Base-by-base conservation (phyloP, 768 basidiomycete species). In the Chalciporus pseudorubinellus region DNA sequence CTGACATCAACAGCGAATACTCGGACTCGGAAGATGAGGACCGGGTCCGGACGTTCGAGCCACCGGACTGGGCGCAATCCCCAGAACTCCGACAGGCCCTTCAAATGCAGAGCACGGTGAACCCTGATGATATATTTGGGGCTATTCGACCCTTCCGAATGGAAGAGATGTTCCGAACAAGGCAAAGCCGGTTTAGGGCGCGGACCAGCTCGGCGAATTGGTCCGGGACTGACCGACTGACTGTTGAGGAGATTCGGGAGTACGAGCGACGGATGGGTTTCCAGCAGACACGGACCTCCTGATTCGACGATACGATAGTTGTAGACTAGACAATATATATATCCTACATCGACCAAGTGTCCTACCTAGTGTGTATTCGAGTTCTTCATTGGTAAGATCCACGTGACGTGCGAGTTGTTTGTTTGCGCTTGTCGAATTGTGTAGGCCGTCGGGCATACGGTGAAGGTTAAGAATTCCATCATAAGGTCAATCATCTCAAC, bases 1-100 rank as follows among this genome's bases (percentile, higher is more conserved):
- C 95, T 0, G 95, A 98, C 41, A 93, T 97, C 63, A 88, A 93
- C 61, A 93, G 90, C 71, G 95, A 98, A 62, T 98, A 98, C 70
- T 97, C 94, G 6, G 91, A 95, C 69, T 97, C 94, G 5, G 95
- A 93, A 40, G 92, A 95, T 58, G 93, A 95, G 66, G 84, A 86
- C 58, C 82, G 87, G 18, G 77, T 79, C 38, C 76, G 81, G 57
- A 83, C 82, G n/a, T 85, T 83, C 58, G 79, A 85, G 59, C 81
- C 85, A 52, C 91, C 92, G 2, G 76, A 81, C 20, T 98, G 95
- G 95, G 92, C 94, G 1, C 90, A 95, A 65, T 92, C 91, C 21
- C 94, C 94, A 11, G 85, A 88, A 61, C 78, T 98, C 24, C 77
- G 83, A 13, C 80, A 85, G 52, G 89, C 90, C 2, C 77, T 98